phyloP scores from a whole-genome alignment of 2,329 filamentous ascomycete species.

The Neofusicoccum kwambonambiense region DNA sequence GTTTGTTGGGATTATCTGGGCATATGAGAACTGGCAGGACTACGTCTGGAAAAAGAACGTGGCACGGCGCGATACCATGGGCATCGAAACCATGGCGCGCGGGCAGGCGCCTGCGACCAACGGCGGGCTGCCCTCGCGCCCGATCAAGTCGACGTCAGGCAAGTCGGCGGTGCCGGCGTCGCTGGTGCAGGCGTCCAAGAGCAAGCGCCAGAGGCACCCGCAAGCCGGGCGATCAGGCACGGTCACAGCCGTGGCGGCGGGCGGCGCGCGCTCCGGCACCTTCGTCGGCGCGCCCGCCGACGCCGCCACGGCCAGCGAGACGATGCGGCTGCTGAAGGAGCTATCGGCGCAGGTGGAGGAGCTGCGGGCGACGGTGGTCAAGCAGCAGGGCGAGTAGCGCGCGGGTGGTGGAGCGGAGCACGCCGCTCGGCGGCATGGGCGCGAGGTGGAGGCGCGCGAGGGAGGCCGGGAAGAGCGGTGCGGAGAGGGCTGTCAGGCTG shows the following conservation, averaged over 20 bases:
- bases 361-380: constrained; percentile 16
- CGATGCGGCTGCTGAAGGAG: constrained; percentile 13
- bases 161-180: constrained; percentile 9
- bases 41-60: constrained; percentile 22
- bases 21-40: constrained; percentile 57
- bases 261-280: constrained; percentile 1
- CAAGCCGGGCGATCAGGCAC: neutral
- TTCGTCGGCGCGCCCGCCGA: neutral
- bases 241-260: neutral
- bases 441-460: neutral
- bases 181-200: constrained; percentile 15
- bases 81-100: constrained; percentile 5
- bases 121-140: constrained; percentile 12
- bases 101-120: constrained; percentile 4
- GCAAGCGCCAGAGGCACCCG: neutral
- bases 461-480: constrained; percentile 15
- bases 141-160: constrained; percentile 8
- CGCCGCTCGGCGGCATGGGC: neutral
- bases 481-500: constrained; percentile 15
- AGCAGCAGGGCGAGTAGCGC: constrained; percentile 12
- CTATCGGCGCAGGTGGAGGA: constrained; percentile 13
- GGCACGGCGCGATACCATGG: neutral
- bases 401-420: neutral
- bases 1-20: constrained; percentile 66
- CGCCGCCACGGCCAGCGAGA: constrained; percentile 5